Evolutionary conservation across 495 filamentous ascomycete genomes (phyloP).

Genomic region (Penicillium parvum): DNA sequence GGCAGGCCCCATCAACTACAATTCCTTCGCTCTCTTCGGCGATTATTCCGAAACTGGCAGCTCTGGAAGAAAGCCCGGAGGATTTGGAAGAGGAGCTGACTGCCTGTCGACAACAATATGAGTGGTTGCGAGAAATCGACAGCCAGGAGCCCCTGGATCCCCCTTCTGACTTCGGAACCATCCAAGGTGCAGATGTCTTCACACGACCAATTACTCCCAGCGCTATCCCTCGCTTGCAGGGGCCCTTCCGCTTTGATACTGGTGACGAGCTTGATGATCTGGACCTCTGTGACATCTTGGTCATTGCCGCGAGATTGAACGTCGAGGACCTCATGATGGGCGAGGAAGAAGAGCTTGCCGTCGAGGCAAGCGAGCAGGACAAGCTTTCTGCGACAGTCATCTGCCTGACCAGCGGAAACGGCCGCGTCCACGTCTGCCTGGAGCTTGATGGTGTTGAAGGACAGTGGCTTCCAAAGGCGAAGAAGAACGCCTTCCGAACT

Average conservation of each 20-base stretch:
- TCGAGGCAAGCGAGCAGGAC: conserved; percentile 53
- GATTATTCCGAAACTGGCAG: conserved; percentile 61
- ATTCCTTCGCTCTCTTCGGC: conserved; percentile 73
- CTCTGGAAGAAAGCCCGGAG: conserved; percentile 54
- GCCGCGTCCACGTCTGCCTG: conserved; percentile 71
- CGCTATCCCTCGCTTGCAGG: conserved; percentile 73
- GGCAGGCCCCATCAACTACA: conserved; percentile 69
- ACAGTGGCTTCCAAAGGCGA: conserved; percentile 72
- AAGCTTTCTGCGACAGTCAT: conserved; percentile 68
- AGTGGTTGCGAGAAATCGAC: conserved; percentile 80
- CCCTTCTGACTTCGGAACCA: conserved; percentile 19
- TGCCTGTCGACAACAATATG: conserved; percentile 60
- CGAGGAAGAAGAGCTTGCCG: conserved; percentile 45
- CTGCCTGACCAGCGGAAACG: conserved; percentile 68
- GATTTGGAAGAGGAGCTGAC: conserved; percentile 47
- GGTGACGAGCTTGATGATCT: conserved; percentile 62
- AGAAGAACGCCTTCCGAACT: conserved; percentile 39
- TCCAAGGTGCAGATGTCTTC: conserved; percentile 63
- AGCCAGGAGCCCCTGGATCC: conserved; percentile 59
- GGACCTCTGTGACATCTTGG: conserved; percentile 61
- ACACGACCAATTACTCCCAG: conserved; percentile 66
- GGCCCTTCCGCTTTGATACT: conserved; percentile 70
- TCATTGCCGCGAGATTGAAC: conserved; percentile 50
- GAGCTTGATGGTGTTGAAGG: conserved; percentile 77
- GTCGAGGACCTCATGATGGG: conserved; percentile 49